phyloP scores from a whole-genome alignment of 257 asterid species.

The Nicotiana knightiana region DNA sequence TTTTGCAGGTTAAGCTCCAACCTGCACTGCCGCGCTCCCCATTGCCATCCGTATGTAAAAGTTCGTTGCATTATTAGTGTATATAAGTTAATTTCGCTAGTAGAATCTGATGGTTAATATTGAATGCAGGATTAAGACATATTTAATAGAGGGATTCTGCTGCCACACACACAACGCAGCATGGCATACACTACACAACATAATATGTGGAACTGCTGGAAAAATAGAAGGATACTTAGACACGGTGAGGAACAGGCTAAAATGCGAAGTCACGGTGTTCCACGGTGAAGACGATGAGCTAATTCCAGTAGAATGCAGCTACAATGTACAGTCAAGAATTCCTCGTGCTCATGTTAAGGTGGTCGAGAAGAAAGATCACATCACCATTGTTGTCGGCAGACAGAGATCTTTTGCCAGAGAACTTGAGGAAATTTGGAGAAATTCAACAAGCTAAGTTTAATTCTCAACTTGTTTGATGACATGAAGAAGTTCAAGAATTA shows the following conservation, averaged over 20 bases:
- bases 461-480: background rate
- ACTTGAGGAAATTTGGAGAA: slow-evolving; percentile 76
- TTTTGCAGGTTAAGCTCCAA: no score
- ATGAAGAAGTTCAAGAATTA: background rate
- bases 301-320: slow-evolving; percentile 87
- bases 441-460: slow-evolving; percentile 22
- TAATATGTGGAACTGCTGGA: slow-evolving; percentile 79
- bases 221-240: slow-evolving; percentile 73
- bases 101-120: background rate
- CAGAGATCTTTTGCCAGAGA: slow-evolving; percentile 76
- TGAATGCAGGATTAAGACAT: slow-evolving; percentile 59
- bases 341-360: slow-evolving; percentile 68
- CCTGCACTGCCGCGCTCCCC: no score
- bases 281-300: slow-evolving; percentile 82
- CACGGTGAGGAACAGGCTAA: slow-evolving; percentile 39
- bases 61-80: no score
- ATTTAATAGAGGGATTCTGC: slow-evolving; percentile 81
- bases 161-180: slow-evolving; percentile 92
- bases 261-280: slow-evolving; percentile 49
- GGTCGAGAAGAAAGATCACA: slow-evolving; percentile 65
- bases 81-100: background rate
- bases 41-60: no score
- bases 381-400: slow-evolving; percentile 89
- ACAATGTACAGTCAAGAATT: slow-evolving; percentile 49
- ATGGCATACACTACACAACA: slow-evolving; percentile 96